Evolutionary conservation across 495 filamentous ascomycete species (phyloP), one percentile per base, ranked within the genome.

Genomic region (Talaromyces trachyspermus): DNA sequence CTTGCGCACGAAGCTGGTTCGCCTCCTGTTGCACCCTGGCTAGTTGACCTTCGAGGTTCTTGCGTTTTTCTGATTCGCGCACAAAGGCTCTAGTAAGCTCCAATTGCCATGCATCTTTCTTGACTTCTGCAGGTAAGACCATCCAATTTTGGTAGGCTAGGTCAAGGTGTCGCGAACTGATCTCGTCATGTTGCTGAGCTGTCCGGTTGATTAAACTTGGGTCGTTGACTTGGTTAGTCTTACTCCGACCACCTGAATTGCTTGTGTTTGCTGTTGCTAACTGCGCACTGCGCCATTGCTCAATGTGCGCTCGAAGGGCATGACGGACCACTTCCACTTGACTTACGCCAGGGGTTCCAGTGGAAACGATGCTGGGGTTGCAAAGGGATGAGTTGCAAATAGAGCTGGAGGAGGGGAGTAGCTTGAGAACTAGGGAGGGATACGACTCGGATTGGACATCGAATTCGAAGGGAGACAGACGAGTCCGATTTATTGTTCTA

Each of bases 361-460:
- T 2, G 85, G 84, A 77, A 89, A 95, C 0, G 87, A 86, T 6
- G 77, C 72, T 3, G 75, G 65, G 2, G 78, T 84, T 2, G 87
- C 64, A 49, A 91, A 74, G n/a, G 79, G 85, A 4, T 80, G 85
- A 4, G 79, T 69, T 19, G 78, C 70, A 60, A 86, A 86, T 2
- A 95, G 64, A 1, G 84, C 86, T 10, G 85, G 80, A 12, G 89
- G 89, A 22, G 84, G 70, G 81, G 3, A 95, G 80, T 50, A 90
- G 82, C 50, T 83, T 83, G 5, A 95, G 76, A 30, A 81, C 85
- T 17, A 95, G 75, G 15, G 83, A 82, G 5, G 88, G 88, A 53
- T 94, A 95, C 20, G 83, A 85, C 50, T 92, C 77, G 19, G 81
- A 64, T 48, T 86, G 80, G 24, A 89, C 81, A 49, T 95, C 85